Evolutionary conservation across 2,329 filamentous ascomycete genomes (phyloP), one percentile per base, ranked within the genome.

Genomic region (Penicillium nordicum): DNA sequence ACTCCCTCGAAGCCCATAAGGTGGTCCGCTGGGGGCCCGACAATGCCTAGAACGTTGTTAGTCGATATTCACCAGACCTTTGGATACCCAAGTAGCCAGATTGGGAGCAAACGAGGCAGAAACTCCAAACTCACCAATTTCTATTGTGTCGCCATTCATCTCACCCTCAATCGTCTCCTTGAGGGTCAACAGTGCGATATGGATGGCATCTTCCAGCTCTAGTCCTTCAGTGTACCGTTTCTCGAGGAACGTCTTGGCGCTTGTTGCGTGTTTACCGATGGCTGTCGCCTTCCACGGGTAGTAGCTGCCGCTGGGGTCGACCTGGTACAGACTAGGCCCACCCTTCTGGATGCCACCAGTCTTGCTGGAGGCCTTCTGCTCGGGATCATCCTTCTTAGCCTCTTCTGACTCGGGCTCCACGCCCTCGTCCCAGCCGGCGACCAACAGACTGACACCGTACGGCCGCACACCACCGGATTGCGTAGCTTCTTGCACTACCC

Each of bases 121-220:
- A 45, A 1, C 12, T 29, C 43, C 43, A 30, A 32, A 74, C 86
- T 74, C 78, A 92, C 91, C 93, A 76, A 99, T 97, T 79, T 99
- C 94, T 63, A 99, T 95, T 32, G 93, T 97, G 75, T 97, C 92
- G 61, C 93, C 93, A 67, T 93, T 97, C 93, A 97, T 97, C 80
- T 97, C 94, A 56, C 94, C 94, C 80, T 97, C 93, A 72, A 99
- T 99, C 56, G 94, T 97, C 83, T 99, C 94, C 83, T 99, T 99
- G 73, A 99, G 80, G 27, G 94, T 99, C 74, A 99, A 81, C 53
- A 99, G 84, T 58, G 94, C 94, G 80, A 99, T 99, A 78, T 99
- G 94, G 66, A 99, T 94, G 10, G 94, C 94, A 77, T 99, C 94
- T 78, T 99, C 94, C 62, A 99, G 81, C 82, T 99, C 94, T 72